Conservation (phyloP, 345 rosid genomes). For the Gossypium rotundifolium region DNA sequence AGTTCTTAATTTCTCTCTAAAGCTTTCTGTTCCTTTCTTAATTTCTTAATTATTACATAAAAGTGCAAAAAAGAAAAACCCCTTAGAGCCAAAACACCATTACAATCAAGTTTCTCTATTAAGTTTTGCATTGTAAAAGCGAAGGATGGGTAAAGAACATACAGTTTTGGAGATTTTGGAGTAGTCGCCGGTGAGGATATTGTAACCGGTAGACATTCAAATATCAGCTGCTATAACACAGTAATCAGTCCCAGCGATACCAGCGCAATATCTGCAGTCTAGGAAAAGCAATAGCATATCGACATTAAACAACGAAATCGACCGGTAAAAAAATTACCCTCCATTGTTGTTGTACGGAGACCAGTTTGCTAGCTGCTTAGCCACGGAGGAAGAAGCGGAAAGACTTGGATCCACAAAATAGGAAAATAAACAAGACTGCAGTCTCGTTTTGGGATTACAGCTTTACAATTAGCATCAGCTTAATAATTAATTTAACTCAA, state of each 20-base stretch:
- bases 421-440: no score
- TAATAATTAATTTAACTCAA: no score
- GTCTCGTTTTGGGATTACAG: no score
- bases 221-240: constrained; percentile 94
- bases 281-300: neutral
- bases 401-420: neutral
- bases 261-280: constrained; percentile 67
- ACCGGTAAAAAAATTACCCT: constrained; percentile 42
- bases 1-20: neutral
- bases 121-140: neutral
- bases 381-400: constrained; percentile 32
- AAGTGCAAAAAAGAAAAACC: no score
- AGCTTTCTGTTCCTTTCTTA: neutral
- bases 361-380: constrained; percentile 74
- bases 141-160: constrained; percentile 7
- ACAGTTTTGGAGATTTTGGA: constrained; percentile 79
- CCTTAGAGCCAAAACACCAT: neutral
- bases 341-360: constrained; percentile 97
- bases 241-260: constrained; percentile 85
- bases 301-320: neutral
- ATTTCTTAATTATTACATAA: neutral
- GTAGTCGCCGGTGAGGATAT: constrained; percentile 79
- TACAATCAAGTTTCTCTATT: neutral
- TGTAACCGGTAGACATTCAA: constrained; percentile 88
- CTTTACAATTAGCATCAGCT: no score